Evolutionary conservation across 139 green algal genomes (phyloP), one percentile per base, ranked within the genome.

Genomic region (Picochlorum sp.): DNA sequence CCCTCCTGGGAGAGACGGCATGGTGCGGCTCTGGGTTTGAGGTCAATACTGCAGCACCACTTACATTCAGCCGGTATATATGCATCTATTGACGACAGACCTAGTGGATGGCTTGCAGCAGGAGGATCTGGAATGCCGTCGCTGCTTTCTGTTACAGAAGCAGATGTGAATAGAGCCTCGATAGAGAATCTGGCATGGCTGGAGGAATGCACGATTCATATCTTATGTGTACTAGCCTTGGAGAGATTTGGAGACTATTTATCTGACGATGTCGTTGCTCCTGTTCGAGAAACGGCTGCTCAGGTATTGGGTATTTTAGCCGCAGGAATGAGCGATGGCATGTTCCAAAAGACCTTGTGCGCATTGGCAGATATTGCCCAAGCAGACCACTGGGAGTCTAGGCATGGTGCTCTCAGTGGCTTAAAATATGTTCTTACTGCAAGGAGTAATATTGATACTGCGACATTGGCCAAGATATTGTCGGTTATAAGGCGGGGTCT

Each of bases 221-320:
- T 98, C 77, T 72, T 97, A 63, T 91, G 83, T 62, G 77, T 97
- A 62, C 82, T 98, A 49, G 84, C 88, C 13, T 83, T 98, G 55
- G 93, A 98, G 79, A 72, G 90, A 11, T 94, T 98, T 73, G 87
- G 82, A 1, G 93, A 98, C 81, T 98, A 87, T 62, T 79, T 91
- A 2, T 95, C 85, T 20, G 93, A 98, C 67, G 77, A 91, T 75
- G 89, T 90, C 24, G 88, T 94, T 31, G 90, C 87, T 2, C 91
- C 92, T 0, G 89, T 97, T 31, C 74, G 91, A 15, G 93, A 99
- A 81, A 97, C 92, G 11, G 83, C 84, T 6, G 91, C 88, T 13
- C 93, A 99, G 77, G 91, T 88, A 14, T 77, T 98, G 50, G 93
- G 86, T 24, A 76, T 81, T 11, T 79, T 81, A 1, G 45, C 41